Evolutionary conservation across 768 basidiomycete species (phyloP).

Genomic region (Dendrothele bispora): DNA sequence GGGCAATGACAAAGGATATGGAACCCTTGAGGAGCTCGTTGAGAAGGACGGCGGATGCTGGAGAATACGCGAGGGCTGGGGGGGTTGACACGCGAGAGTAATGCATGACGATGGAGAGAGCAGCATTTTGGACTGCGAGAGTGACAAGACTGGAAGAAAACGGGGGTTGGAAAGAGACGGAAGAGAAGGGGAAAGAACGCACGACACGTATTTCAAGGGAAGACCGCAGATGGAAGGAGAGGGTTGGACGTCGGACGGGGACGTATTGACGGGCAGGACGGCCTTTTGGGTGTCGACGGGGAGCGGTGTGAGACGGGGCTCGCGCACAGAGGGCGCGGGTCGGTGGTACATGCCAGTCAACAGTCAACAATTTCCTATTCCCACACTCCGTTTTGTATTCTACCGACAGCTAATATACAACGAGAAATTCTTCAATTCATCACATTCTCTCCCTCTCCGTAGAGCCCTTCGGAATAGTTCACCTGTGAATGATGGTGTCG

Average conservation of each 20-base stretch:
- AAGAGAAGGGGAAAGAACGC: constrained; percentile 31
- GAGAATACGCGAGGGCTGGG: constrained; percentile 80
- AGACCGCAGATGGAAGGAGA: constrained; percentile 64
- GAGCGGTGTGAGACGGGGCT: constrained; percentile 30
- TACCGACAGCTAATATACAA: too few relatives aligned
- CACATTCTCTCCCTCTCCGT: constrained; percentile 24
- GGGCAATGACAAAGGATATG: constrained; percentile 90
- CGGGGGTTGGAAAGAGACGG: constrained; percentile 8
- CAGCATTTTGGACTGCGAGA: constrained; percentile 92
- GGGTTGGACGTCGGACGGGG: constrained; percentile 26
- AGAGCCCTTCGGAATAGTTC: constrained; percentile 35
- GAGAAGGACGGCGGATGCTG: constrained; percentile 90
- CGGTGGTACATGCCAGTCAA: constrained; percentile 76
- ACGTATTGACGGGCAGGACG: constrained; percentile 26
- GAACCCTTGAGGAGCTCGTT: constrained; percentile 93
- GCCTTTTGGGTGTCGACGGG: constrained; percentile 32
- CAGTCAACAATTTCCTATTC: too few relatives aligned
- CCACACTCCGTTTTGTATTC: too few relatives aligned
- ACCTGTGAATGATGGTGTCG: constrained; percentile 66
- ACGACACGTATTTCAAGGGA: constrained; percentile 83
- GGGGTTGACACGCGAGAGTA: constrained; percentile 92
- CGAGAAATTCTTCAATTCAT: too few relatives aligned
- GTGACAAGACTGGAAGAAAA: constrained; percentile 61
- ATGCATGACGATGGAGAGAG: constrained; percentile 97
- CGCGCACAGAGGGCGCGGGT: constrained; percentile 52